Evolutionary conservation across 148 eudicot species (phyloP).

Genomic region (Vaccinium vitisidaea): DNA sequence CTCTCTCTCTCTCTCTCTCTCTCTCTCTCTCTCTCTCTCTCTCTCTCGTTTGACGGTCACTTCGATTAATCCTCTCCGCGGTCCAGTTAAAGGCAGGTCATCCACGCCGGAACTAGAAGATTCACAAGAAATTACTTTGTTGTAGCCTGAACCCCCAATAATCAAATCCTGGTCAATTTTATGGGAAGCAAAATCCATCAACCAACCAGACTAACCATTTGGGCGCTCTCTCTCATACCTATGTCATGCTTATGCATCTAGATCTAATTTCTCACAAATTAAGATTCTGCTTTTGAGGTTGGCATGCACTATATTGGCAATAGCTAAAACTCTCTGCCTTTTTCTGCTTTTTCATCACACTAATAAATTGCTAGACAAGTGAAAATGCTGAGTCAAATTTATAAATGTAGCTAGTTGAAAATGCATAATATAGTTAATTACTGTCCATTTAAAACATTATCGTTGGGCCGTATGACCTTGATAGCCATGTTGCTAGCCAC

Average conservation of each 20-base stretch:
- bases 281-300: not conserved
- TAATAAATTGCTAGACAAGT: not conserved
- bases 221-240: not conserved
- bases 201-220: too few relatives aligned
- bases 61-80: too few relatives aligned
- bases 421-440: not conserved
- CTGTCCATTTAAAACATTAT: not conserved
- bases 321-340: not conserved
- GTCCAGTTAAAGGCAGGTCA: too few relatives aligned
- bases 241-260: constrained; percentile 17
- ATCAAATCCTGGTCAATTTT: too few relatives aligned
- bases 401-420: too few relatives aligned
- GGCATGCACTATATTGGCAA: not conserved
- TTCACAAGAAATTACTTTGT: too few relatives aligned
- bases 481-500: not conserved
- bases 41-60: too few relatives aligned
- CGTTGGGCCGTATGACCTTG: not conserved
- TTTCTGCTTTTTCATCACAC: not conserved
- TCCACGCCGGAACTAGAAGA: too few relatives aligned
- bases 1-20: too few relatives aligned
- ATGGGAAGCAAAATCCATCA: too few relatives aligned
- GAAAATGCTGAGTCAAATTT: not conserved
- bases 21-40: too few relatives aligned
- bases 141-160: too few relatives aligned
- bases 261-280: not conserved